These are phyloP conservation scores for Sicyos edulis DNA, from an alignment of 306 rosid genomes.

Conservation along the genomic window DNA sequence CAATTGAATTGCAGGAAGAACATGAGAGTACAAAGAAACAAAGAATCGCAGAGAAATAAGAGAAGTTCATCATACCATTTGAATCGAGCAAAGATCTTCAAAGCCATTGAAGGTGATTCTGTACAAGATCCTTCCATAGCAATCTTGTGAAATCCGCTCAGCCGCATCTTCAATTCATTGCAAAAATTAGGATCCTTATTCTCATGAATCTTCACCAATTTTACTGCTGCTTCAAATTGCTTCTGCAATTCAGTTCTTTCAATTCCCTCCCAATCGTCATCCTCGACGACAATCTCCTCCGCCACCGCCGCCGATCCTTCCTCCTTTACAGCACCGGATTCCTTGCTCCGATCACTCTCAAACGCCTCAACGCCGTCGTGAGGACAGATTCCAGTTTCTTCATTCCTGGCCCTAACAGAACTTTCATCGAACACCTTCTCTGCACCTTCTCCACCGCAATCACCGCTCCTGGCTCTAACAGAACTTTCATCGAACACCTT, in stretches of 20 bases:
- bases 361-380: conserved; percentile 8
- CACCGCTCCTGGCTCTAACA: neutral
- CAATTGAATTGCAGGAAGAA: neutral
- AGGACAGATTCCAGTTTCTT: conserved; percentile 22
- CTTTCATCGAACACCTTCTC: too few species aligned
- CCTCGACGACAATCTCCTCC: conserved; percentile 30
- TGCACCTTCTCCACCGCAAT: too few species aligned
- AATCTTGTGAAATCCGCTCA: conserved; percentile 57
- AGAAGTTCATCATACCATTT: conserved; percentile 41
- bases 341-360: conserved; percentile 22
- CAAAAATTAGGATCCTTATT: conserved; percentile 30
- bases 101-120: conserved; percentile 56
- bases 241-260: conserved; percentile 68
- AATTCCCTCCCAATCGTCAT: conserved; percentile 79
- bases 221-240: conserved; percentile 51
- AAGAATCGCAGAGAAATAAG: neutral
- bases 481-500: conserved; percentile 26
- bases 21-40: neutral
- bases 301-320: neutral
- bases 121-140: conserved; percentile 67
- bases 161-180: conserved; percentile 43
- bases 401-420: neutral
- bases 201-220: conserved; percentile 33
- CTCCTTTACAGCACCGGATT: conserved; percentile 23
- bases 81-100: conserved; percentile 60